These are phyloP conservation scores for Luvunga scandens DNA, from an alignment of 345 rosid species.

Conservation along the genomic window DNA sequence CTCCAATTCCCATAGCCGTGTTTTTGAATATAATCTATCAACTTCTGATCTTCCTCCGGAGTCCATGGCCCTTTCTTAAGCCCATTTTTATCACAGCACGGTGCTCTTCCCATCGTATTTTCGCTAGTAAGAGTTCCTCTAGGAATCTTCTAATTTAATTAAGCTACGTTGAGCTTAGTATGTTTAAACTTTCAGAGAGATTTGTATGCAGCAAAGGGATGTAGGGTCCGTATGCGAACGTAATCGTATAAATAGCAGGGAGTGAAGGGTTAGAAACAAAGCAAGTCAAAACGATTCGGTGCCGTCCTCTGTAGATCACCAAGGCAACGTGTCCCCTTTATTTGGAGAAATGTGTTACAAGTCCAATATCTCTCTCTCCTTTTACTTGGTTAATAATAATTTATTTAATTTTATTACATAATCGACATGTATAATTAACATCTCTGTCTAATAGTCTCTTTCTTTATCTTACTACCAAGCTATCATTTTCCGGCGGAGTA, in stretches of 20 bases:
- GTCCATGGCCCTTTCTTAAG: slow-evolving; percentile 94
- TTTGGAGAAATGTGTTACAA: slow-evolving; percentile 12
- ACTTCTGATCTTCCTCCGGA: slow-evolving; percentile 73
- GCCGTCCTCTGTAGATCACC: slow-evolving; percentile 61
- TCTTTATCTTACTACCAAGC: slow-evolving; percentile 11
- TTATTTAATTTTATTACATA: not conserved
- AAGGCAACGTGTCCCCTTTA: slow-evolving; percentile 58
- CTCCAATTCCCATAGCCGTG: slow-evolving; percentile 93
- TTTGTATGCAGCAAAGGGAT: slow-evolving; percentile 3
- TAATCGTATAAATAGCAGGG: slow-evolving; percentile 41
- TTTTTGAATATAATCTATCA: slow-evolving; percentile 62
- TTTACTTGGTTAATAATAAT: not conserved
- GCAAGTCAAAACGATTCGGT: slow-evolving; percentile 80
- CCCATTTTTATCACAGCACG: slow-evolving; percentile 80
- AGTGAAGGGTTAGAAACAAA: slow-evolving; percentile 19
- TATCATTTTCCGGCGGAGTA: slow-evolving; percentile 34
- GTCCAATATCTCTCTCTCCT: not conserved
- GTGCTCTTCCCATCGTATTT: slow-evolving; percentile 65
- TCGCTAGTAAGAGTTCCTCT: not conserved
- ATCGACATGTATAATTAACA: not conserved
- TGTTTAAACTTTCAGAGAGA: not conserved
- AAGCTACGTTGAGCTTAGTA: not conserved
- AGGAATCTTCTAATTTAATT: not conserved
- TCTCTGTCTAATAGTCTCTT: not conserved
- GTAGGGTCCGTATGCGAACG: slow-evolving; percentile 35